phyloP scores from a whole-genome alignment of 192 early-diverging fungal species.

The Nowakowskiella sp. region DNA sequence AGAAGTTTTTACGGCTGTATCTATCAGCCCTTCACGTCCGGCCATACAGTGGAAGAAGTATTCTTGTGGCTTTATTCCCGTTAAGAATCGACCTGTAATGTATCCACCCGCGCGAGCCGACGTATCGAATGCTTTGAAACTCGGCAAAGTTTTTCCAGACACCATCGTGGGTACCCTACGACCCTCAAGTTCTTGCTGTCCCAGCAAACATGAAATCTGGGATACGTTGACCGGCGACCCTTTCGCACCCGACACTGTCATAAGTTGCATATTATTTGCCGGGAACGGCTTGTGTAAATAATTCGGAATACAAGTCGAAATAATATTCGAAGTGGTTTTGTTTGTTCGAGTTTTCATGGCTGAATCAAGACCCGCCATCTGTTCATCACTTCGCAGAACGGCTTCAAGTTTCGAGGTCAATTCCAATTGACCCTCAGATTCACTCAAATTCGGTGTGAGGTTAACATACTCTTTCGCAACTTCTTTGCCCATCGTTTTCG shows the following conservation, averaged over 20 bases:
- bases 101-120: conserved; percentile 91
- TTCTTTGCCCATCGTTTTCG: conserved; percentile 56
- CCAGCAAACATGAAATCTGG: conserved; percentile 94
- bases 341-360: conserved; percentile 80
- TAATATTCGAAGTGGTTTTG: conserved; percentile 69
- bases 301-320: conserved; percentile 66
- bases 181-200: conserved; percentile 98
- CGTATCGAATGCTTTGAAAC: conserved; percentile 85
- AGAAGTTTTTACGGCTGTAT: conserved; percentile 99
- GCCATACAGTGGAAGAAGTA: conserved; percentile 78
- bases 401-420: conserved; percentile 56
- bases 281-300: conserved; percentile 76
- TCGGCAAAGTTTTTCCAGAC: conserved; percentile 92
- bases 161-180: conserved; percentile 96
- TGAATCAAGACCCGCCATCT: conserved; percentile 81
- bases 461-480: conserved; percentile 70
- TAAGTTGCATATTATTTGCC: conserved; percentile 96
- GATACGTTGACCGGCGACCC: conserved; percentile 90
- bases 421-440: conserved; percentile 29
- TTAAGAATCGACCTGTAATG: conserved; percentile 95
- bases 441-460: conserved; percentile 40
- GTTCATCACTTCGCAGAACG: conserved; percentile 74
- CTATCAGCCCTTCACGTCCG: conserved; percentile 99
- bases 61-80: conserved; percentile 91
- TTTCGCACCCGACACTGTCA: conserved; percentile 98